These are phyloP conservation scores for Takakia lepidozioides DNA, from an alignment of 225 moss, liverwort and hornwort species.

Conservation along the genomic window DNA sequence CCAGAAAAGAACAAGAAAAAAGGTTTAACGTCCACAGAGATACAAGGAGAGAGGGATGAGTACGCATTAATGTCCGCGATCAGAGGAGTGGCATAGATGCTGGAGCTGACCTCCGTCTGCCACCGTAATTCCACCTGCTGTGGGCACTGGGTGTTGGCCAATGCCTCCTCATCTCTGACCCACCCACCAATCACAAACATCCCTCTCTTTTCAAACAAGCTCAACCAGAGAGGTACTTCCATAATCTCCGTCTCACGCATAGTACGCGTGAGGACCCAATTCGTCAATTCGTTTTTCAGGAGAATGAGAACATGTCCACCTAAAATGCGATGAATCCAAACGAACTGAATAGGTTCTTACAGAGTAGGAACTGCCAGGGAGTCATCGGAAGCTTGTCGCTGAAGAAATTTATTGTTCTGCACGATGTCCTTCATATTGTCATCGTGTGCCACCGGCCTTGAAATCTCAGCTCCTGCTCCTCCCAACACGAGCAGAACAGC, in stretches of 20 bases:
- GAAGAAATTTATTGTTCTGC: slow-evolving; percentile 64
- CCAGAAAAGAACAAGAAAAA: too few relatives aligned
- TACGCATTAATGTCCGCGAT: slow-evolving; percentile 91
- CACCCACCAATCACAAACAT: too few relatives aligned
- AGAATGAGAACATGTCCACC: neutral
- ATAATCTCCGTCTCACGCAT: too few relatives aligned
- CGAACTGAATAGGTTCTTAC: slow-evolving; percentile 17
- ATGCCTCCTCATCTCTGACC: slow-evolving; percentile 75
- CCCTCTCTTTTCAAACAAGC: neutral
- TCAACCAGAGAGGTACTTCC: neutral
- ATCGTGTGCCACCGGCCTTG: slow-evolving; percentile 73
- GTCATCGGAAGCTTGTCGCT: slow-evolving; percentile 78
- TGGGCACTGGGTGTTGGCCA: slow-evolving; percentile 66
- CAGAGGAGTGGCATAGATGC: slow-evolving; percentile 96
- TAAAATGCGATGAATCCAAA: neutral
- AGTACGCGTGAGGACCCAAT: too few relatives aligned
- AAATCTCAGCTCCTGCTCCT: slow-evolving; percentile 28
- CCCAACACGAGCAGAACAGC: slow-evolving; percentile 9
- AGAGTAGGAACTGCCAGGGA: slow-evolving; percentile 37
- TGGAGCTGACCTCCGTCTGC: slow-evolving; percentile 99
- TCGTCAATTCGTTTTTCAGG: too few relatives aligned
- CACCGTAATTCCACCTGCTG: slow-evolving; percentile 94
- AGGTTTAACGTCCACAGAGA: too few relatives aligned
- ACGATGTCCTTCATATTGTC: slow-evolving; percentile 61
- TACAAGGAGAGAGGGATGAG: too few relatives aligned